These are phyloP conservation scores for Pyricularia sp. DNA, from an alignment of 2,329 filamentous ascomycete genomes.

Conservation along the genomic window DNA sequence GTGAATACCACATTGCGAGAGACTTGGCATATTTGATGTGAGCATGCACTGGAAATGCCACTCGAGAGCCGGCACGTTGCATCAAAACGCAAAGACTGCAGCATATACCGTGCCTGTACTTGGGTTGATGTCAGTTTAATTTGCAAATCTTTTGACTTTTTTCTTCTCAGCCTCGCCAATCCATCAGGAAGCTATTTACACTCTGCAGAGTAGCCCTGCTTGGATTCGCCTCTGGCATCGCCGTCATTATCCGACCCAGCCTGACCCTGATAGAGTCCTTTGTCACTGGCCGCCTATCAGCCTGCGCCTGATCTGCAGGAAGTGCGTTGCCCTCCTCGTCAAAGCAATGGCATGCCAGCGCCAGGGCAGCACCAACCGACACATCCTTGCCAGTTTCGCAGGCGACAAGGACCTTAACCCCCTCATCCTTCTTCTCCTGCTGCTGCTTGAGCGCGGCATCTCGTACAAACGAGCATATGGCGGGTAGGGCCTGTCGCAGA, in stretches of 20 bases:
- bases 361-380: slow-evolving; percentile 67
- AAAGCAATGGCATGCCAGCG: slow-evolving; percentile 65
- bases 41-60: background rate
- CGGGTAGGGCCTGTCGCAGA: slow-evolving; percentile 60
- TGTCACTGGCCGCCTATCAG: slow-evolving; percentile 33
- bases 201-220: slow-evolving; percentile 80
- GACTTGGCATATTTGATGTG: background rate
- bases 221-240: slow-evolving; percentile 72
- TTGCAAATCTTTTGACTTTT: background rate
- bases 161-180: slow-evolving; percentile 25
- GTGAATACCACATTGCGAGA: no score
- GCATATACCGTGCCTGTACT: no score
- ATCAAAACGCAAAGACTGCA: background rate
- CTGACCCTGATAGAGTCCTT: slow-evolving; percentile 71
- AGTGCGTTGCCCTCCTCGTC: slow-evolving; percentile 47
- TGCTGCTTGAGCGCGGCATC: background rate
- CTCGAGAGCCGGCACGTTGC: background rate
- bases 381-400: slow-evolving; percentile 76
- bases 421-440: slow-evolving; percentile 5
- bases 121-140: no score
- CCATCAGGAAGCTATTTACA: slow-evolving; percentile 84
- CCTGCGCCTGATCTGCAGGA: slow-evolving; percentile 11
- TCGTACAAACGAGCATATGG: slow-evolving; percentile 47
- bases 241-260: slow-evolving; percentile 74
- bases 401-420: slow-evolving; percentile 41